Conservation (phyloP, 169 alveolate genomes). For the Plasmodium gonderi region DNA sequence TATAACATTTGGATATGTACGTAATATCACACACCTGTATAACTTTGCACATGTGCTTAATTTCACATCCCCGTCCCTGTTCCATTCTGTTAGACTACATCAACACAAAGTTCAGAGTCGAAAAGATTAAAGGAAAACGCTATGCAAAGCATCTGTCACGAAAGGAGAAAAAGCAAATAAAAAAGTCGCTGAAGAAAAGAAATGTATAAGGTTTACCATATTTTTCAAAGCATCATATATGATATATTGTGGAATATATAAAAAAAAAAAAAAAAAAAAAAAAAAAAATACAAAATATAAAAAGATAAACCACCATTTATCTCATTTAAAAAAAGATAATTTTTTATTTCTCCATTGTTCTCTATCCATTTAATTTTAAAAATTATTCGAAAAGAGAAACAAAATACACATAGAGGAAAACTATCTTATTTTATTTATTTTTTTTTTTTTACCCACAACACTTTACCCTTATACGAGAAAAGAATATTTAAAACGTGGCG, state of each 20-base stretch:
- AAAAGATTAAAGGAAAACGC: constrained; percentile 12
- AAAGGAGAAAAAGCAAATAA: constrained; percentile 39
- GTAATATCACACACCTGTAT: neutral
- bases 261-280: neutral
- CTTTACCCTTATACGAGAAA: no score
- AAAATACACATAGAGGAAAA: no score
- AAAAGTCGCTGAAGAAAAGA: constrained; percentile 18
- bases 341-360: neutral
- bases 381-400: no score
- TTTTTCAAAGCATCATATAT: neutral
- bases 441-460: neutral
- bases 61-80: neutral
- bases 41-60: neutral
- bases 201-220: neutral
- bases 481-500: no score
- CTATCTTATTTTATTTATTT: no score
- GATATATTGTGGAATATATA: neutral
- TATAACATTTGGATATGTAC: neutral
- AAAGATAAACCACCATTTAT: neutral
- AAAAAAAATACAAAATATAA: neutral
- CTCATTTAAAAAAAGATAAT: neutral
- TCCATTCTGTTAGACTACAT: constrained; percentile 20
- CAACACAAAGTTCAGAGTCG: constrained; percentile 52
- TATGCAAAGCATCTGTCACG: constrained; percentile 27
- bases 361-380: neutral